Base-by-base conservation (phyloP, 371 early-diverging fungal genomes). In the Synchytrium microbalum region DNA sequence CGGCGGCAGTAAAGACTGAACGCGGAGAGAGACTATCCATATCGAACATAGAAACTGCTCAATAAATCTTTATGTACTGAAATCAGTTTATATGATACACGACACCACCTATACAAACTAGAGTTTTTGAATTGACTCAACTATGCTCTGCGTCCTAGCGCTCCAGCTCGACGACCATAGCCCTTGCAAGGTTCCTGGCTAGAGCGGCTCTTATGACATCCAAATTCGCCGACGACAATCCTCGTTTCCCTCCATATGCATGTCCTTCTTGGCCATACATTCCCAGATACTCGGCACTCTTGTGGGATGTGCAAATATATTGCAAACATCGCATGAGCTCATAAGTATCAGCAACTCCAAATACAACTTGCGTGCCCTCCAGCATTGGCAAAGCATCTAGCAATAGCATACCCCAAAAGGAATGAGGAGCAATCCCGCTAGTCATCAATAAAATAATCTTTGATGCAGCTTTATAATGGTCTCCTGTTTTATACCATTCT, bases 251-350 rank as follows among this genome's bases (percentile, higher is more conserved):
- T n/a, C n/a, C n/a, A n/a, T n/a, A n/a, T n/a, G n/a, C n/a, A 38
- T 38, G 46, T 10, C 46, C 46, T 10, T 38, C 46, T 38, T 10
- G 10, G 19, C 10, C 19, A 5, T 5, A 58, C 13, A 59, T 27
- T 2, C 27, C 58, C 25, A 58, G 26, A 58, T 52, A 53, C 24
- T 62, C 54, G 25, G 54, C 58, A 60, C 3, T 62, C 62, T 30
- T 58, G 30, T 64, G 65, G 29, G 64, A 64, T 3, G 63, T 58
- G 28, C 63, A 29, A 5, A 75, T 51, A 16, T 73, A 72, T 54
- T 75, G 71, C 60, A 75, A 57, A 62, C 71, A 71, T 31, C 75
- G 33, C 75, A 75, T 75, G 27, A 75, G 62, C 59, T 75, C 75
- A 51, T 54, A 65, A 24, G 73, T 73, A 1, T 67, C 67, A 1